Percentiles rank a stretch among this genome's conserved stretches.
Evolutionary conservation across 2,329 filamentous ascomycete genomes (phyloP).

Genomic region (Cadophora sp.): DNA sequence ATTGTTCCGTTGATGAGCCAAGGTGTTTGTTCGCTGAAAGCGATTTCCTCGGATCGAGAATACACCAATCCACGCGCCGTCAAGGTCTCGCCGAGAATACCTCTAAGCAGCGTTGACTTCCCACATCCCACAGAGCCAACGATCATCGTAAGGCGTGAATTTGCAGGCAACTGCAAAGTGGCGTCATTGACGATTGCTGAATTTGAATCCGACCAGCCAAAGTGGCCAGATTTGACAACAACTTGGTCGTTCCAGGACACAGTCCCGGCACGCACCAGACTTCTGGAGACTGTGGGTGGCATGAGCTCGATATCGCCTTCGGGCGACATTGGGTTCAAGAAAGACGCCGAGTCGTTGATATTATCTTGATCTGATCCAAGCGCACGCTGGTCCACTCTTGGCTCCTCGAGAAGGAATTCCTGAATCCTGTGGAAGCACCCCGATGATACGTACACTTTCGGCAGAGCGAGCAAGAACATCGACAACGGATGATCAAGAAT

Average conservation of each 20-base stretch:
- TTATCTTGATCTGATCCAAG: conserved; percentile 5
- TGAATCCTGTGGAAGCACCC: conserved; percentile 14
- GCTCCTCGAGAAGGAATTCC: conserved; percentile 12
- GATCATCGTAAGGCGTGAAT: conserved; percentile 11
- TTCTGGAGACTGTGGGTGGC: background rate
- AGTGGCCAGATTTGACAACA: background rate
- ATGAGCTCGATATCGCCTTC: conserved; percentile 6
- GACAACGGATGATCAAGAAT: conserved; percentile 6
- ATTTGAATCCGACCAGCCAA: background rate
- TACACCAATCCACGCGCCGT: conserved; percentile 3
- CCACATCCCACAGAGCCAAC: conserved; percentile 13
- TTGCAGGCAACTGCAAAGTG: background rate
- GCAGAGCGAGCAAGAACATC: conserved; percentile 12
- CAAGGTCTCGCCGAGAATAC: conserved; percentile 13
- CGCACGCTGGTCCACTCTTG: conserved; percentile 5
- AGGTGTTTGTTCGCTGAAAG: conserved; percentile 52
- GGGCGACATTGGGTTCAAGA: background rate
- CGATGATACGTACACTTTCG: conserved; percentile 11
- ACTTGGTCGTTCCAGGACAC: background rate
- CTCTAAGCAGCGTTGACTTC: conserved; percentile 17
- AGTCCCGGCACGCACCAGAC: background rate
- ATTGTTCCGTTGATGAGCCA: conserved; percentile 53
- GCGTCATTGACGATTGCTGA: conserved; percentile 8
- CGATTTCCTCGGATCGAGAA: conserved; percentile 29
- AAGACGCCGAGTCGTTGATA: background rate